Evolutionary conservation across 768 basidiomycete species (phyloP), one percentile per base, ranked within the genome.

Genomic region (Obba rivulosa): DNA sequence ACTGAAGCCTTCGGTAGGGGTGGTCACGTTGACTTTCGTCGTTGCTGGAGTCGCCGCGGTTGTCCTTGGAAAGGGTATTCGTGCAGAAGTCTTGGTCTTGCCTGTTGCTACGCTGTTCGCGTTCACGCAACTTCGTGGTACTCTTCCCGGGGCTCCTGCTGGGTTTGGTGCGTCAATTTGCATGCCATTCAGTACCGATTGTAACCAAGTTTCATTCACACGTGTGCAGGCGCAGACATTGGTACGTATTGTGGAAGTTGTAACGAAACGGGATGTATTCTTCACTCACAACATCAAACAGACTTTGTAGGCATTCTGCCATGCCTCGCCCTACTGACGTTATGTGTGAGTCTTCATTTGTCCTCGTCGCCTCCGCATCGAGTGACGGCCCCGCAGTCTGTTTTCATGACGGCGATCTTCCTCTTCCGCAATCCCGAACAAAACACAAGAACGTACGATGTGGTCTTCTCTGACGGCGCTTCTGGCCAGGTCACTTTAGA

Each of bases 51-150:
- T 55, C 34, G 28, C 50, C 28, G 49, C 55, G 24, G 50, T 58
- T 3, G 35, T 58, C 40, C 58, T 62, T 25, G 48, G 57, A 3
- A 51, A 54, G 37, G 52, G 46, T 14, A 50, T 60, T 21, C 51
- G 54, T 9, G 49, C 55, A 4, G 50, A 56, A 5, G 52, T 62
- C 8, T 43, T 63, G 2, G 55, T 59, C 3, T 36, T 62, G 8
- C 60, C 62, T 1, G 49, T 62, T 10, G 56, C 55, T 1, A 62
- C 62, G 2, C 52, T 63, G 38, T 62, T 63, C 22, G 62, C 62
- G 17, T 63, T 62, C 49, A 57, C 60, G 5, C 53, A 57, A 28
- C 46, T 63, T 21, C 60, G 62, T 5, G 40, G 39, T 2, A 60
- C 60, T 8, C 50, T 63, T 23, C 62, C 62, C 2, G 51, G 61